A percentile compares a stretch with the other conserved stretches of the same genome.
These are phyloP conservation scores for Emiliania huxleyi DNA, from an alignment of 78 protist genomes.

Conservation along the genomic window DNA sequence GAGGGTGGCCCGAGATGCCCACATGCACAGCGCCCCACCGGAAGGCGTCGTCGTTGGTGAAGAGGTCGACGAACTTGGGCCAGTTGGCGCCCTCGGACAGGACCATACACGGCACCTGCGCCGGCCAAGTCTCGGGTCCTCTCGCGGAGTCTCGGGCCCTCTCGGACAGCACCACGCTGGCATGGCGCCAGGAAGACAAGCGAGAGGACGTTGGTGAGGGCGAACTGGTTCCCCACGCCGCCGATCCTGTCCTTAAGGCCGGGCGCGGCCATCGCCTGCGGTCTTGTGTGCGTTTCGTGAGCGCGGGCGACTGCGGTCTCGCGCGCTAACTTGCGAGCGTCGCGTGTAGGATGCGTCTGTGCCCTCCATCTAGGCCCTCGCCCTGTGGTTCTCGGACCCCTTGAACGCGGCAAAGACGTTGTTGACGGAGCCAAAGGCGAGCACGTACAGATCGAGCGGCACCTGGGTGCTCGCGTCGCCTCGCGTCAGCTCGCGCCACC, in stretches of 20 bases:
- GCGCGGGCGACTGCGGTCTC: too few species aligned
- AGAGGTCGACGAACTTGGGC: background rate
- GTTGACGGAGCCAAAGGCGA: background rate
- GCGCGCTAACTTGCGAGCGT: too few species aligned
- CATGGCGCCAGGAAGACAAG: background rate
- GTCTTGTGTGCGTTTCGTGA: too few species aligned
- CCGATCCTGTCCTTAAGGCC: slow-evolving; percentile 11
- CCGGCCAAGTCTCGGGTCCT: too few species aligned
- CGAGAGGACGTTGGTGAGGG: slow-evolving; percentile 22
- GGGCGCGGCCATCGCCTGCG: background rate
- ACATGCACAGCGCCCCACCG: background rate
- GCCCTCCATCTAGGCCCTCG: slow-evolving; percentile 1
- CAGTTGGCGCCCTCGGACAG: background rate
- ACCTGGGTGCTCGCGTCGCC: too few species aligned
- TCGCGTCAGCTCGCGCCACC: too few species aligned
- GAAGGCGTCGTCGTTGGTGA: background rate
- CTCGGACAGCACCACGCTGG: too few species aligned
- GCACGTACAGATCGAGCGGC: background rate
- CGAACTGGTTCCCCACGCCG: slow-evolving; percentile 45
- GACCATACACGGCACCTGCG: slow-evolving; percentile 14
- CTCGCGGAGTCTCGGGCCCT: too few species aligned
- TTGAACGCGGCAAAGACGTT: slow-evolving; percentile 47
- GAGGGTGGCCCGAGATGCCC: background rate
- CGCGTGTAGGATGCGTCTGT: background rate
- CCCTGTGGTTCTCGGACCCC: slow-evolving; percentile 38